Conservation (phyloP, 2,329 filamentous ascomycete genomes). For the Penicillium fuscoglaucum region DNA sequence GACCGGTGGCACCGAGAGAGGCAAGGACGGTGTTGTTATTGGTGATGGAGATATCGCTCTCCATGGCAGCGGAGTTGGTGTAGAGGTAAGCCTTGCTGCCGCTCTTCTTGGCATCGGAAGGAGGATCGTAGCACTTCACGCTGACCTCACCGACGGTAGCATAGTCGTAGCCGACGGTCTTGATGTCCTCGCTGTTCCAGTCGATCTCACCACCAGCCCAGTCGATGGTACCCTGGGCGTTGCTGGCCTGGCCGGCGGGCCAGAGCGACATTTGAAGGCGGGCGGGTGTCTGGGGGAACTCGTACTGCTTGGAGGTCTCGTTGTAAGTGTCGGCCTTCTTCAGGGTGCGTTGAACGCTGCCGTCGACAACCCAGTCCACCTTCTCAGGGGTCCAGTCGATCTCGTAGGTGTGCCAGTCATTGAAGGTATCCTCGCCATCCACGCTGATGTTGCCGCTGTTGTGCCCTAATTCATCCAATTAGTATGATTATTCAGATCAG, state of each 20-base stretch:
- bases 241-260: constrained; percentile 80
- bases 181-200: constrained; percentile 80
- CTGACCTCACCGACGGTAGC: constrained; percentile 73
- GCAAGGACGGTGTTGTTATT: constrained; percentile 73
- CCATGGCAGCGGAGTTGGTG: constrained; percentile 63
- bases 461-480: constrained; percentile 17
- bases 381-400: constrained; percentile 87
- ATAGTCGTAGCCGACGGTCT: constrained; percentile 84
- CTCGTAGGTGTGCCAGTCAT: constrained; percentile 83
- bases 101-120: constrained; percentile 63
- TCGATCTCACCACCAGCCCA: constrained; percentile 92
- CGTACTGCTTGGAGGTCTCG: constrained; percentile 73
- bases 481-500: neutral
- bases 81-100: constrained; percentile 73
- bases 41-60: constrained; percentile 74
- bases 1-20: constrained; percentile 77
- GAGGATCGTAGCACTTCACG: constrained; percentile 87
- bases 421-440: constrained; percentile 64
- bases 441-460: constrained; percentile 64
- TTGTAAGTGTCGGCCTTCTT: constrained; percentile 84
- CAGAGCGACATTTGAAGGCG: constrained; percentile 93
- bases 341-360: constrained; percentile 70
- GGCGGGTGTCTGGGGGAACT: constrained; percentile 87
- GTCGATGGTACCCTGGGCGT: constrained; percentile 78
- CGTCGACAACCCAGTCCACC: constrained; percentile 86